phyloP scores from a whole-genome alignment of 2,329 filamentous ascomycete genomes.

The Colletotrichum horii region DNA sequence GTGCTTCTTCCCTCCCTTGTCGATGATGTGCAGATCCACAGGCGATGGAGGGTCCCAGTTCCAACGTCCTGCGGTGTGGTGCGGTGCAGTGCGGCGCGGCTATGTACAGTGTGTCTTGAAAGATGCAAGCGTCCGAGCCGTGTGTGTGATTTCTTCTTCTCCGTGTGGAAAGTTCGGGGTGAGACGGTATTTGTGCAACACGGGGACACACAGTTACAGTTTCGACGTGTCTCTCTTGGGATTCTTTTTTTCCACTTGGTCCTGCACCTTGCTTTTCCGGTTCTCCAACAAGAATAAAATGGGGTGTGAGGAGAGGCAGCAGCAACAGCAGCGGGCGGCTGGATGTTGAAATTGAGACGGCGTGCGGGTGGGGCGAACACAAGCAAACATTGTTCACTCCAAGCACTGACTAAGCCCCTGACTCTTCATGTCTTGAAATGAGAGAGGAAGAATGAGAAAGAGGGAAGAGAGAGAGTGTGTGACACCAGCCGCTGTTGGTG shows the following conservation, averaged over 20 bases:
- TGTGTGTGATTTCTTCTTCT: not conserved
- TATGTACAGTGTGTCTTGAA: not conserved
- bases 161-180: not conserved
- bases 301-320: not conserved
- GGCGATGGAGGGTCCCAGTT: not conserved
- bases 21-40: constrained; percentile 9
- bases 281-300: not conserved
- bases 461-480: not conserved
- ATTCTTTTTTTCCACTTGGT: not conserved
- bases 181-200: not conserved
- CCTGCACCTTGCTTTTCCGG: not conserved
- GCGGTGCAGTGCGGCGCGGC: not conserved
- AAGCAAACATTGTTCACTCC: not conserved
- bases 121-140: not conserved
- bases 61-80: not conserved
- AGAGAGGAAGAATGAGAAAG: not conserved
- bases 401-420: not conserved
- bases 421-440: not conserved
- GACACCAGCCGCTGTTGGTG: not conserved
- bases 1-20: not conserved
- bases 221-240: not conserved
- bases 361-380: not conserved
- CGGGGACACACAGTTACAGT: not conserved
- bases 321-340: not conserved
- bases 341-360: constrained; percentile 18